Base-by-base conservation (phyloP, 2,329 filamentous ascomycete species). In the Parascedosporium putredinis region DNA sequence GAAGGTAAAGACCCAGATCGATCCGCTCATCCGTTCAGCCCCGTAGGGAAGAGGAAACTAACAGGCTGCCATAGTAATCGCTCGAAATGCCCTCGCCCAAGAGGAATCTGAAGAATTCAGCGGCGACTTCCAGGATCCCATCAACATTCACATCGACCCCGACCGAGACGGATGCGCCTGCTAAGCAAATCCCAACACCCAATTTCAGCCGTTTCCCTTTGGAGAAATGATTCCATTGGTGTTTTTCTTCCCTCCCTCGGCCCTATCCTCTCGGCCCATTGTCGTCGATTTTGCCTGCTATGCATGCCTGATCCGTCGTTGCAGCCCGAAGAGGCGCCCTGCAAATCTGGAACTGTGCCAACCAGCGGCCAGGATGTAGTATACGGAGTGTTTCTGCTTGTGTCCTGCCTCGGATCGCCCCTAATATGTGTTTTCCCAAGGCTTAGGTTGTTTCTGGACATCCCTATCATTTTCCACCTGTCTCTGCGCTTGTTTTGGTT, bases 51-150 rank as follows among this genome's bases (percentile, higher is more conserved):
- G 3, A 42, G 23, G 10, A 33, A n/a, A 33, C 45, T 47, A 23
- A 47, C 29, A n/a, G 6, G 33, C 10, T 40, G 40, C 27, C 25
- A 25, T 48, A 95, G 93, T 96, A 45, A 98, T 98, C 66, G 93
- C 93, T 57, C 83, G 90, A 62, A 95, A 96, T 63, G 93, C 93
- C 16, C 78, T 98, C 42, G 87, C 88, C 16, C 93, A 98, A 69
- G 93, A 98, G 71, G 93, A 97, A 69, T 91, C 90, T 1, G 91
- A 96, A 65, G 93, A 98, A 67, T 98, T 94, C 70, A 94, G 86
- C 66, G 89, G 89, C 53, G 93, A 97, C 66, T 98, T 95, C 73
- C 88, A 89, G 61, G 93, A 97, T 65, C 91, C 91, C 47, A 97
- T 98, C 70, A 95, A 95, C 67, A 96, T 98, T 66, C 88, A 95